Evolutionary conservation across 345 rosid species (phyloP).

Genomic region (Corymbia maculata): DNA sequence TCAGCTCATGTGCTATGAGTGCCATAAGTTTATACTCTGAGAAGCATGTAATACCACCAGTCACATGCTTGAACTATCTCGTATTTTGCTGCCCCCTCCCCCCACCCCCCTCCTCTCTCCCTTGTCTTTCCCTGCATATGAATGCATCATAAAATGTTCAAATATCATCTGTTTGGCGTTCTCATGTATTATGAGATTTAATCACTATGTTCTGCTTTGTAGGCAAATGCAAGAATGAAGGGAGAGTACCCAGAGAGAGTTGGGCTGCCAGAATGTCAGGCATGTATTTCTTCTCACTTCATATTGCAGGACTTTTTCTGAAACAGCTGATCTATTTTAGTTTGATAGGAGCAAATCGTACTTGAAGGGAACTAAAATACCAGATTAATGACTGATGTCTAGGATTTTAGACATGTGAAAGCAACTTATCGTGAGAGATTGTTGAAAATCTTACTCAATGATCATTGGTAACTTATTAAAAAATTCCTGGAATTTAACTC

Average conservation of each 20-base stretch:
- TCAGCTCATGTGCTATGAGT: background rate
- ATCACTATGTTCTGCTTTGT: slow-evolving; percentile 10
- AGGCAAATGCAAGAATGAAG: slow-evolving; percentile 91
- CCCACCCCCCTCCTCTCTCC: background rate
- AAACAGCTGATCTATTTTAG: background rate
- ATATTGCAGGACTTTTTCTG: background rate
- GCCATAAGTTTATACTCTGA: background rate
- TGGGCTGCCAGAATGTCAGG: slow-evolving; percentile 99
- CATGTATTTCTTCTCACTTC: slow-evolving; percentile 10
- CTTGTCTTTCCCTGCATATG: background rate
- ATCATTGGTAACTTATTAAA: background rate
- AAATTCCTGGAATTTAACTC: background rate
- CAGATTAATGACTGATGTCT: background rate
- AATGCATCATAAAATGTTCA: background rate
- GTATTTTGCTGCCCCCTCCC: background rate
- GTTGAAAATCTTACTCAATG: background rate
- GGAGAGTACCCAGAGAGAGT: slow-evolving; percentile 96
- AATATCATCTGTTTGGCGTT: background rate
- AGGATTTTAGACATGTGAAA: background rate
- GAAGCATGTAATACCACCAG: background rate
- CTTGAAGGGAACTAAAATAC: background rate
- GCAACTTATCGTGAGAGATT: background rate
- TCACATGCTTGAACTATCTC: background rate
- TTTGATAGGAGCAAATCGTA: background rate
- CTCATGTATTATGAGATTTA: slow-evolving; percentile 1